phyloP scores from a whole-genome alignment of 2,329 filamentous ascomycete species.

The Aspergillus unguis region DNA sequence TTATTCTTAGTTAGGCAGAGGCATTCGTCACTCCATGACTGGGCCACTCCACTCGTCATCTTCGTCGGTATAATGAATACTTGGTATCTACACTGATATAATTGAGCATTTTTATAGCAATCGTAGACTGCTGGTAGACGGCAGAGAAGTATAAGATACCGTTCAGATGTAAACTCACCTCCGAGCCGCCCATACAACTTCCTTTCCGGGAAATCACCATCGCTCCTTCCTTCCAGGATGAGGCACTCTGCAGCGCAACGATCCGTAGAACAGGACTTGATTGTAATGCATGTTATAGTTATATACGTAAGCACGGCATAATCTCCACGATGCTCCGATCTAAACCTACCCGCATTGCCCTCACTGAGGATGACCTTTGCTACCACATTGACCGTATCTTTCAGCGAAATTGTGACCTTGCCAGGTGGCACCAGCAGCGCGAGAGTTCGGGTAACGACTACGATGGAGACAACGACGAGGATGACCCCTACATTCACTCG shows the following conservation, averaged over 20 bases:
- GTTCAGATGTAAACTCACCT: not conserved
- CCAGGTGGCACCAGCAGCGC: conserved; percentile 18
- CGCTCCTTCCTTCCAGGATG: conserved; percentile 1
- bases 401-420: conserved; percentile 14
- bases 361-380: conserved; percentile 33
- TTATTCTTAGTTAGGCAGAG: conserved; percentile 18
- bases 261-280: no score
- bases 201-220: conserved; percentile 7
- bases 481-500: conserved; percentile 10
- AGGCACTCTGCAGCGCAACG: not conserved
- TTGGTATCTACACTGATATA: no score
- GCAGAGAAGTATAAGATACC: not conserved
- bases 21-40: conserved; percentile 12
- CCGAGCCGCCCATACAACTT: conserved; percentile 5
- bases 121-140: no score
- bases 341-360: conserved; percentile 30
- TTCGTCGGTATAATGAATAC: not conserved
- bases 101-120: no score
- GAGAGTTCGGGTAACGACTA: conserved; percentile 9
- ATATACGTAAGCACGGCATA: not conserved
- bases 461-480: conserved; percentile 10
- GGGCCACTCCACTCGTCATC: conserved; percentile 8
- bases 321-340: conserved; percentile 32
- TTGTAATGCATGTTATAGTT: no score
- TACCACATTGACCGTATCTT: conserved; percentile 27